Evolutionary conservation across 768 basidiomycete species (phyloP).

Genomic region (Dioszegia aurantiaca): DNA sequence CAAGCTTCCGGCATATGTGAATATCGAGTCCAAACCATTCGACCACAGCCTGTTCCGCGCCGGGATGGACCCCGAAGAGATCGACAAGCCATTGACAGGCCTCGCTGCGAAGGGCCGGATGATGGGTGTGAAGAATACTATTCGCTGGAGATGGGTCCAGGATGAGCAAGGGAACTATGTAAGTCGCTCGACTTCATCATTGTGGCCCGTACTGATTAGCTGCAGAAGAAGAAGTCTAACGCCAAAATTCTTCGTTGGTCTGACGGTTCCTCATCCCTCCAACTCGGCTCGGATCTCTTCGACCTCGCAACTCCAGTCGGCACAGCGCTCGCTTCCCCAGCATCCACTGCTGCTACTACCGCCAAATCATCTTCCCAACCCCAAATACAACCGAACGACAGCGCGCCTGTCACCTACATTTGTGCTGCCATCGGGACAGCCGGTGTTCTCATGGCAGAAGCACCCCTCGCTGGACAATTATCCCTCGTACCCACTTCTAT

Average conservation of each 20-base stretch:
- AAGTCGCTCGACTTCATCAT: slow-evolving; percentile 53
- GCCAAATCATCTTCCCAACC: not conserved
- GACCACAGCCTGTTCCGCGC: slow-evolving; percentile 64
- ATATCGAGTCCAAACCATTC: slow-evolving; percentile 79
- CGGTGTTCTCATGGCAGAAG: slow-evolving; percentile 41
- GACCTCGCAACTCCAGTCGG: slow-evolving; percentile 60
- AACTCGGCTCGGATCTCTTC: slow-evolving; percentile 89
- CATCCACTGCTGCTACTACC: not conserved
- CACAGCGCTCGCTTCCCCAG: not conserved
- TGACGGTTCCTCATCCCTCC: slow-evolving; percentile 84
- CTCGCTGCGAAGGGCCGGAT: slow-evolving; percentile 66
- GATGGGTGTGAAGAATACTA: slow-evolving; percentile 86
- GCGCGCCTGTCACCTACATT: not conserved
- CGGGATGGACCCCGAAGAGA: slow-evolving; percentile 74
- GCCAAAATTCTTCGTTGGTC: slow-evolving; percentile 91
- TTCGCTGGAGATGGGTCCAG: slow-evolving; percentile 92
- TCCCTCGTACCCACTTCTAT: slow-evolving; percentile 40
- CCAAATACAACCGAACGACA: not conserved
- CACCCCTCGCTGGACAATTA: slow-evolving; percentile 45
- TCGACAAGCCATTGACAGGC: slow-evolving; percentile 55
- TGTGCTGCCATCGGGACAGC: slow-evolving; percentile 2
- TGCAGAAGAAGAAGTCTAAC: slow-evolving; percentile 79
- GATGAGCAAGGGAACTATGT: slow-evolving; percentile 73
- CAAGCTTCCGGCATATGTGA: slow-evolving; percentile 88
- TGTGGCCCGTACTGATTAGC: not conserved